These are phyloP conservation scores for Wickerhamiella qilinensis DNA, from an alignment of 805 yeast species.

Conservation along the genomic window DNA sequence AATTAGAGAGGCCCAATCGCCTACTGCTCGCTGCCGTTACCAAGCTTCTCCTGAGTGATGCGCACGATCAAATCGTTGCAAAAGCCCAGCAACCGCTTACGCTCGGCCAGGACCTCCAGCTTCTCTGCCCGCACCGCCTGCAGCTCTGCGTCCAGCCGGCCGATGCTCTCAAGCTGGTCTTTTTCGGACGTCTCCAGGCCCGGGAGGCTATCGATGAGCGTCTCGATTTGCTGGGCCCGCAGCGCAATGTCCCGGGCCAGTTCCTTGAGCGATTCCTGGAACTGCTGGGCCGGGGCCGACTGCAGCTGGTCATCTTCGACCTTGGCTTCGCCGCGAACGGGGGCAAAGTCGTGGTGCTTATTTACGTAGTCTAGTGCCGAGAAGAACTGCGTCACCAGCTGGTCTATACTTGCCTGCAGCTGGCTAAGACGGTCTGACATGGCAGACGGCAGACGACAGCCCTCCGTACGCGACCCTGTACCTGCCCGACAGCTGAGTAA, in stretches of 20 bases:
- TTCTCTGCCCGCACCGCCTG: slow-evolving; percentile 43
- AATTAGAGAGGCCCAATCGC: not conserved
- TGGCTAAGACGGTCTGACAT: slow-evolving; percentile 86
- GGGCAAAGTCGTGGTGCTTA: slow-evolving; percentile 48
- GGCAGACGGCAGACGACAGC: no score
- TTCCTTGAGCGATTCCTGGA: slow-evolving; percentile 41
- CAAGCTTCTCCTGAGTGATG: slow-evolving; percentile 34
- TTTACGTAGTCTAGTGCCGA: slow-evolving; percentile 32
- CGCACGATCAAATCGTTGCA: slow-evolving; percentile 51
- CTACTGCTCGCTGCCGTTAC: no score
- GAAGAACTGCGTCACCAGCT: slow-evolving; percentile 23
- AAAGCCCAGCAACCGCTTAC: slow-evolving; percentile 43
- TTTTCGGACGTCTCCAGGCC: slow-evolving; percentile 77
- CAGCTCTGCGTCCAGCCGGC: slow-evolving; percentile 44
- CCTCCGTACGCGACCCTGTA: no score
- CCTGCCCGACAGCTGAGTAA: no score
- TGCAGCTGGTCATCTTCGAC: slow-evolving; percentile 39
- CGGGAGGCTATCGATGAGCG: slow-evolving; percentile 76
- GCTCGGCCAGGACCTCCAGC: slow-evolving; percentile 38
- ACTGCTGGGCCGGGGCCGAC: slow-evolving; percentile 14
- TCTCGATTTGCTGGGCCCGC: slow-evolving; percentile 72
- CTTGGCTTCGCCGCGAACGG: slow-evolving; percentile 35
- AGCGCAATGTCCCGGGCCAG: slow-evolving; percentile 70
- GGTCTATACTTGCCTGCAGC: slow-evolving; percentile 75
- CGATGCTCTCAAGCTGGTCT: slow-evolving; percentile 52